Evolutionary conservation across 306 rosid species (phyloP).

Genomic region (Medicago truncatula): DNA sequence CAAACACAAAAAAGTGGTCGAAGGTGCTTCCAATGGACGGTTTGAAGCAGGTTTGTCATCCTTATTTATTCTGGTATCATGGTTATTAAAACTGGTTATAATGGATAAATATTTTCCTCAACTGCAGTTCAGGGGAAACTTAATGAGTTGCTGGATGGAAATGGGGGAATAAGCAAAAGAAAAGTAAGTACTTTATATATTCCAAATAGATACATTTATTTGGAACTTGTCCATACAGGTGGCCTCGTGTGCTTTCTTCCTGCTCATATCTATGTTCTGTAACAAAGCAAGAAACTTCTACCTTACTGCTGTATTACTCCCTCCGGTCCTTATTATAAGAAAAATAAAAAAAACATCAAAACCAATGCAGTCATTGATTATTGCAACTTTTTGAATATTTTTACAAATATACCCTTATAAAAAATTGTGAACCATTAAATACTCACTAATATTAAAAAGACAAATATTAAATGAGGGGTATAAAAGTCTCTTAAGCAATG

Average conservation of each 20-base stretch:
- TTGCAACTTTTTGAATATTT: too few relatives aligned
- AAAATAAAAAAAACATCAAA: too few relatives aligned
- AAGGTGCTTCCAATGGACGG: slow-evolving; percentile 69
- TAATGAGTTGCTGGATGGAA: slow-evolving; percentile 85
- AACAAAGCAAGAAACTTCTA: slow-evolving; percentile 25
- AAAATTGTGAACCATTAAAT: too few relatives aligned
- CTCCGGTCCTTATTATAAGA: too few relatives aligned
- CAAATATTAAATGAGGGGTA: too few relatives aligned
- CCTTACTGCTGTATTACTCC: slow-evolving; percentile 30
- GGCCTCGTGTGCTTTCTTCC: slow-evolving; percentile 32
- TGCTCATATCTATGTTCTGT: slow-evolving; percentile 31
- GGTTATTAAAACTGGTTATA: slow-evolving; percentile 38
- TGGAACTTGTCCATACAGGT: slow-evolving; percentile 37
- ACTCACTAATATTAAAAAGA: too few relatives aligned
- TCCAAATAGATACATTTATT: slow-evolving; percentile 38
- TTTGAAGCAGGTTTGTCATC: slow-evolving; percentile 86
- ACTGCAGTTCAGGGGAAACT: slow-evolving; percentile 95
- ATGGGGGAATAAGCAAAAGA: slow-evolving; percentile 95
- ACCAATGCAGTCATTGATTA: too few relatives aligned
- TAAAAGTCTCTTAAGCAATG: too few relatives aligned
- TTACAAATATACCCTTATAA: too few relatives aligned
- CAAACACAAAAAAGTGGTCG: slow-evolving; percentile 70
- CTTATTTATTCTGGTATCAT: slow-evolving; percentile 33
- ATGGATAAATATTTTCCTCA: slow-evolving; percentile 45
- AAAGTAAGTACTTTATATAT: slow-evolving; percentile 64